Conservation (phyloP, 192 early-diverging fungal species). For the Phycomyces nitens region DNA sequence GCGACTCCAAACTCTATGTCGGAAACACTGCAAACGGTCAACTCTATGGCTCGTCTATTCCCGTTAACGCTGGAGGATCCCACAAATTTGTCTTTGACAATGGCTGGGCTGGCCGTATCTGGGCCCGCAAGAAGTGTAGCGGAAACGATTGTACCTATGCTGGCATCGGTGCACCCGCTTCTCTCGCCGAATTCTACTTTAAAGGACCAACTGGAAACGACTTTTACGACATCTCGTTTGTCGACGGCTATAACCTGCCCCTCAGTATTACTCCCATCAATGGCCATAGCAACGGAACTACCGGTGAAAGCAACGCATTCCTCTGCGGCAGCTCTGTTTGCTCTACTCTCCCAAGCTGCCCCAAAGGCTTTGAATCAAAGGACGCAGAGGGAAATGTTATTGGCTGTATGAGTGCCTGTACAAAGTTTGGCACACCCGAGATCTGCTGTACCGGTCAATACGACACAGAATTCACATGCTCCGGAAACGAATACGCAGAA, state of each 20-base stretch:
- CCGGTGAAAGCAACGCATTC: neutral
- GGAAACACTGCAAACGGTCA: constrained; percentile 19
- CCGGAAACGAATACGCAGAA: constrained; percentile 13
- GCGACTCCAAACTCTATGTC: neutral
- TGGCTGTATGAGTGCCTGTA: constrained; percentile 31
- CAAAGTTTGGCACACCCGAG: constrained; percentile 9
- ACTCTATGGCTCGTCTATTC: constrained; percentile 8
- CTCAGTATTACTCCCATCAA: constrained; percentile 14
- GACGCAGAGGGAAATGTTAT: constrained; percentile 17
- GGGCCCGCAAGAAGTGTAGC: constrained; percentile 21
- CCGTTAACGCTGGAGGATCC: constrained; percentile 9
- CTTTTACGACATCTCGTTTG: constrained; percentile 33
- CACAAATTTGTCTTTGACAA: constrained; percentile 4
- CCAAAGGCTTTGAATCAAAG: constrained; percentile 14
- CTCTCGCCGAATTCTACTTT: constrained; percentile 34
- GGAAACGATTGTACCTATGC: constrained; percentile 17
- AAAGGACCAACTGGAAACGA: neutral
- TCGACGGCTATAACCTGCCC: constrained; percentile 34
- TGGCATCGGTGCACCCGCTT: constrained; percentile 28
- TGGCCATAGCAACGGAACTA: neutral
- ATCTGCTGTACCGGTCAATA: constrained; percentile 27
- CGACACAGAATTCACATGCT: constrained; percentile 10
- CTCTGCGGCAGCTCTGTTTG: constrained; percentile 16
- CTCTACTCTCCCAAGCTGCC: constrained; percentile 19
- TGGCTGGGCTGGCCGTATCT: constrained; percentile 29